A percentile compares a stretch with the other conserved stretches of the same genome.
These are phyloP conservation scores for Digitaria exilis DNA, from an alignment of 202 grass and related monocot species.

Conservation along the genomic window DNA sequence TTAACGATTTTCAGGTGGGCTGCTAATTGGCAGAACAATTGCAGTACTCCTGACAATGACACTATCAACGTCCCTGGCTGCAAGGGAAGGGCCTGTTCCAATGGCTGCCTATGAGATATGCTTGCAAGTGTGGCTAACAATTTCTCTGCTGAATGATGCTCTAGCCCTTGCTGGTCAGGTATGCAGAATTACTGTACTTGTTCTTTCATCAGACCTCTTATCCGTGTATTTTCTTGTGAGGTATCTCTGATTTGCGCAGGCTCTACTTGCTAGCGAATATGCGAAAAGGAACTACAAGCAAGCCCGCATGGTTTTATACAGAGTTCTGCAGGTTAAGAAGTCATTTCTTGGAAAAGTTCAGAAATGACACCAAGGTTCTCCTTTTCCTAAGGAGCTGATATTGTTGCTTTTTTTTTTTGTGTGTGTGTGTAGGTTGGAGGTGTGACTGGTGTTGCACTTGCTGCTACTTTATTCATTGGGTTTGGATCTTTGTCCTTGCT, in stretches of 20 bases:
- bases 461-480: constrained; percentile 65
- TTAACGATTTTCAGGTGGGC: constrained; percentile 55
- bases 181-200: constrained; percentile 11
- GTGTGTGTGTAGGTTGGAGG: constrained; percentile 70
- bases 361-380: neutral
- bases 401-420: neutral
- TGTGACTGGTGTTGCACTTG: constrained; percentile 61
- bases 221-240: constrained; percentile 11
- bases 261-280: constrained; percentile 84
- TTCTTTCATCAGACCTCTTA: neutral
- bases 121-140: constrained; percentile 84
- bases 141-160: constrained; percentile 91
- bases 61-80: constrained; percentile 74
- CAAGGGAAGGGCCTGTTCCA: constrained; percentile 81
- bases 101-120: constrained; percentile 89
- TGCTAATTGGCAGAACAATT: constrained; percentile 80
- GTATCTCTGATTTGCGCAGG: constrained; percentile 43
- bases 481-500: constrained; percentile 69
- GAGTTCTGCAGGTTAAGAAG: constrained; percentile 69
- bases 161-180: constrained; percentile 94
- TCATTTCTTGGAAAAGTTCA: neutral
- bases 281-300: constrained; percentile 70
- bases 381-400: neutral
- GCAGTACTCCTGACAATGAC: constrained; percentile 73
- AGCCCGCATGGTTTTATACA: constrained; percentile 70